Evolutionary conservation across 163 green algal genomes (phyloP).

Genomic region (Scenedesmus sp.): DNA sequence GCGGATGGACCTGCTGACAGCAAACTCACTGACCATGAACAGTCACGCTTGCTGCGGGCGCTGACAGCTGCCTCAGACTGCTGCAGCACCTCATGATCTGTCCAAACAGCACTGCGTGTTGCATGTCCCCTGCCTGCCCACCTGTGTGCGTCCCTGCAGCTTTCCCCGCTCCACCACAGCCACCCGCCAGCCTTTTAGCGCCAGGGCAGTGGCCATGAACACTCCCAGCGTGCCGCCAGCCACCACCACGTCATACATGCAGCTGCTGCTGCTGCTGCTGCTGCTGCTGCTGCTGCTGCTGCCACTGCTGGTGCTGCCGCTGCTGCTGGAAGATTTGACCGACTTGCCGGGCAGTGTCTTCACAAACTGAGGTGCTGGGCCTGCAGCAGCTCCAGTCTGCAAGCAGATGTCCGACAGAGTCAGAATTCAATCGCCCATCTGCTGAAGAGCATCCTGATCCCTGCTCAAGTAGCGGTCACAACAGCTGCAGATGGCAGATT

Average conservation of each 20-base stretch:
- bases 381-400: slow-evolving; percentile 38
- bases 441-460: background rate
- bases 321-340: background rate
- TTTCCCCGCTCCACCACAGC: slow-evolving; percentile 78
- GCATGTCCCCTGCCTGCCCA: background rate
- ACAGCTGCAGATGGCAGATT: background rate
- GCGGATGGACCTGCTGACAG: too few relatives aligned
- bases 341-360: background rate
- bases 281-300: slow-evolving; percentile 23
- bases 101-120: background rate
- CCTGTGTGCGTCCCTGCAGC: slow-evolving; percentile 60
- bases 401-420: background rate
- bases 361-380: slow-evolving; percentile 36
- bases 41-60: too few relatives aligned
- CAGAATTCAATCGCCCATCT: background rate
- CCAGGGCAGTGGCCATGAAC: slow-evolving; percentile 77
- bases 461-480: background rate
- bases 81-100: too few relatives aligned
- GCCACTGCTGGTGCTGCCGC: background rate
- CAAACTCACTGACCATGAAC: too few relatives aligned
- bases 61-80: too few relatives aligned
- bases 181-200: slow-evolving; percentile 67
- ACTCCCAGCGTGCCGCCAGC: slow-evolving; percentile 88
- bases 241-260: slow-evolving; percentile 80
- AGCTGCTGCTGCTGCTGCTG: background rate